Evolutionary conservation across 2,329 filamentous ascomycete species (phyloP).

Genomic region (Neocucurbitaria cava): DNA sequence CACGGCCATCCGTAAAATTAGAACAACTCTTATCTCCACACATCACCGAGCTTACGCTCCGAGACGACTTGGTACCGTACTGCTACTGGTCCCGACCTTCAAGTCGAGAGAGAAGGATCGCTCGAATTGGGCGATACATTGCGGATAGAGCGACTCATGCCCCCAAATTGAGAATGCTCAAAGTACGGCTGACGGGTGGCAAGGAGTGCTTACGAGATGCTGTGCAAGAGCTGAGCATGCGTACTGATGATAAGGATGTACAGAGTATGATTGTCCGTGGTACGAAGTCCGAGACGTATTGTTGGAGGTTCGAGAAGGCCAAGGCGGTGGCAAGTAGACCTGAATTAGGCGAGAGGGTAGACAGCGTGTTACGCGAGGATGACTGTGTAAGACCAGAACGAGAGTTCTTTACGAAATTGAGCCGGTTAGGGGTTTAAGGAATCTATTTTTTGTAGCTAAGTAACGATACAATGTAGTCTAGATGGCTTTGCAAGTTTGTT

Average conservation of each 20-base stretch:
- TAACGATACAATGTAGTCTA: no score
- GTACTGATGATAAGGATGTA: constrained; percentile 11
- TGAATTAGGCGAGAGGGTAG: constrained; percentile 1
- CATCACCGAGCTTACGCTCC: constrained; percentile 18
- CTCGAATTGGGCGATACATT: constrained; percentile 27
- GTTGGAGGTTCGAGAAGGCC: constrained; percentile 23
- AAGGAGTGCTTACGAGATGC: constrained; percentile 22
- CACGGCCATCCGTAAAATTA: constrained; percentile 23
- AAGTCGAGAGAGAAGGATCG: constrained; percentile 23
- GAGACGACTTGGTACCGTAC: constrained; percentile 29
- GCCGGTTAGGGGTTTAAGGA: no score
- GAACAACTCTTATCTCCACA: constrained; percentile 26
- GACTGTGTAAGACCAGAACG: not conserved
- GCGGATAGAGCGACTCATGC: constrained; percentile 17
- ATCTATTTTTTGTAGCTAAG: no score
- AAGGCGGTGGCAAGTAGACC: not conserved
- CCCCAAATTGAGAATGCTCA: constrained; percentile 18
- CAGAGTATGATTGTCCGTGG: constrained; percentile 9
- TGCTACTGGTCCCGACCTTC: constrained; percentile 29
- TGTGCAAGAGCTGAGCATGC: constrained; percentile 17
- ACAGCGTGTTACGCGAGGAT: constrained; percentile 12
- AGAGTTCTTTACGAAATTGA: no score
- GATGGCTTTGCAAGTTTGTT: no score
- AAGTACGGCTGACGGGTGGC: constrained; percentile 17
- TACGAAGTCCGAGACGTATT: constrained; percentile 24